Base-by-base conservation (phyloP, 1,284 basidiomycete species). In the Veloporphyrellus conicus region DNA sequence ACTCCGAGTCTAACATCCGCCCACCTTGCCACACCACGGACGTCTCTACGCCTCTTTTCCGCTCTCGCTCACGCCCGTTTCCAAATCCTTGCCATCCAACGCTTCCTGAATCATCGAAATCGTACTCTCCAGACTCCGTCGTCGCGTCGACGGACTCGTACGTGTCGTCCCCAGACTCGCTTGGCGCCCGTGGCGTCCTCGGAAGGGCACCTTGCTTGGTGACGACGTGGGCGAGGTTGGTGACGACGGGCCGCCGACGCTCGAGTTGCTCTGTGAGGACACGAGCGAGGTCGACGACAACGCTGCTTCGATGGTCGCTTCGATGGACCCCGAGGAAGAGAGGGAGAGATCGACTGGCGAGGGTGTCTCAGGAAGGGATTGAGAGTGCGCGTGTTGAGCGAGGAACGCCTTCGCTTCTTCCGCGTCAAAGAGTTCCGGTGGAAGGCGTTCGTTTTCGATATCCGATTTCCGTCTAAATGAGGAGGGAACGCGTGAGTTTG, bases 361-460 rank as follows among this genome's bases (percentile, higher is more conserved):
- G 3, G 86, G 79, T 0, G 82, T 78, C 38, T 67, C 64, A 1
- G 75, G 65, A 56, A 74, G 53, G 56, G 82, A 68, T 56, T 73
- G 52, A 63, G 78, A 62, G 47, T 59, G 65, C 34, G 61, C 56
- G 19, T 63, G 59, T 83, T 71, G 60, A 78, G 50, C 66, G 14
- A 65, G 54, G 45, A 57, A 65, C 1, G 80, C 82, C 56, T 77
- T 81, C 44, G 82, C 86, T 67, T 86, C 85, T 54, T 83, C 81
- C 4, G 89, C 89, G 63, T 98, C 93, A 64, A 94, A 89, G 20
- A 99, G 80, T 23, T 98, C 93, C 1, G 95, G 95, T 12, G 94
- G 95, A 23, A 97, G 74, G 38, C 92, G 86, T 71, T 99, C 95
- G 72, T 99, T 98, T 73, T 99, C 95, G 60, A 99, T 98, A 75